Evolutionary conservation across 2,329 filamentous ascomycete genomes (phyloP).

Genomic region (Berkeleyomyces rouxiae): DNA sequence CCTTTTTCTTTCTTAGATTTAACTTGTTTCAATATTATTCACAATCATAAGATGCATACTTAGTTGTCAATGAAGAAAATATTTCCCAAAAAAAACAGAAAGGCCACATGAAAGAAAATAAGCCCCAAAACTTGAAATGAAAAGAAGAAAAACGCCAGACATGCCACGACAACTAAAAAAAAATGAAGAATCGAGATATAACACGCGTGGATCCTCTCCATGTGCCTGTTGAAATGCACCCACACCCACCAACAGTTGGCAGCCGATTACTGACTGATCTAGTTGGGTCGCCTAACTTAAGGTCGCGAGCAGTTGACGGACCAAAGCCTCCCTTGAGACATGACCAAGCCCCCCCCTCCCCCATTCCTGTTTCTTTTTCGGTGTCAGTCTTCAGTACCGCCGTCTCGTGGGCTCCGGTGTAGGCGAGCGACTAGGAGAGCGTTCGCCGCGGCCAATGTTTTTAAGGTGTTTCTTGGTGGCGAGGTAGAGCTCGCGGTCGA

Average conservation of each 20-base stretch:
- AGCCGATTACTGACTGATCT: too few species aligned
- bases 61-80: not conserved
- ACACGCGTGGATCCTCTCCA: not conserved
- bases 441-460: slow-evolving; percentile 63
- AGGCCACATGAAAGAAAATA: not conserved
- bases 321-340: too few species aligned
- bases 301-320: too few species aligned
- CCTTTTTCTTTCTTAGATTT: not conserved
- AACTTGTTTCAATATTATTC: slow-evolving; percentile 2
- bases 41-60: not conserved
- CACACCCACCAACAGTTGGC: too few species aligned
- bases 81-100: not conserved
- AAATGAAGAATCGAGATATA: not conserved
- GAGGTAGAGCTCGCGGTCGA: slow-evolving; percentile 75
- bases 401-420: slow-evolving; percentile 70
- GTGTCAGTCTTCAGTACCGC: slow-evolving; percentile 35
- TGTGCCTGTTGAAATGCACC: too few species aligned
- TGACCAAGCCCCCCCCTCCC: not conserved
- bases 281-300: too few species aligned
- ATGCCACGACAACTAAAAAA: not conserved
- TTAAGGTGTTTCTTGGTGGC: slow-evolving; percentile 95
- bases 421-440: slow-evolving; percentile 66
- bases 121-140: not conserved
- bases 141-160: not conserved
- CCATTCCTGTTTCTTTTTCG: not conserved